These are phyloP conservation scores for Gastrodia elata DNA, from an alignment of 106 monocot genomes.

Conservation along the genomic window DNA sequence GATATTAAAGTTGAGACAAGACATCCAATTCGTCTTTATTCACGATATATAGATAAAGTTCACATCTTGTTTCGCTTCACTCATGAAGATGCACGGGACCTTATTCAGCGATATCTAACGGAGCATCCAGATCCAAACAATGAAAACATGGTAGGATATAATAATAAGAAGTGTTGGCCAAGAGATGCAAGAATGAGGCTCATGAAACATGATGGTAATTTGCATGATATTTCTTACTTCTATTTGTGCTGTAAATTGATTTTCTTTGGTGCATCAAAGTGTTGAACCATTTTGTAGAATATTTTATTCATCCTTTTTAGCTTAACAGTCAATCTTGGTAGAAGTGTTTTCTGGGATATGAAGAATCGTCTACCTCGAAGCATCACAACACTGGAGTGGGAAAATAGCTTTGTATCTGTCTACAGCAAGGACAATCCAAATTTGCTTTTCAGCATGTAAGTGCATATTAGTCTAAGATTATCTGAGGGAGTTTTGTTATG, in stretches of 20 bases:
- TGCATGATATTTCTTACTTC: neutral
- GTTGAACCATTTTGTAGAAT: neutral
- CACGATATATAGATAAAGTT: conserved; percentile 92
- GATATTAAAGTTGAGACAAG: conserved; percentile 89
- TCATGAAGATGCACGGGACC: conserved; percentile 95
- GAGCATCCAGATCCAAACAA: conserved; percentile 99
- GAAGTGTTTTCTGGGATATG: conserved; percentile 99
- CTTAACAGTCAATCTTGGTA: conserved; percentile 82
- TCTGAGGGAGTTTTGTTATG: neutral
- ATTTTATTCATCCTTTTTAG: conserved; percentile 2
- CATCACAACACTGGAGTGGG: conserved; percentile 99
- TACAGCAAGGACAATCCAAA: conserved; percentile 99
- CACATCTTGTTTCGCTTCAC: conserved; percentile 96
- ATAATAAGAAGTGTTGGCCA: conserved; percentile 99
- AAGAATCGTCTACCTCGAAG: conserved; percentile 94
- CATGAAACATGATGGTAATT: conserved; percentile 98
- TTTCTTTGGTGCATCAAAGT: neutral
- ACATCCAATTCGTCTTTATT: conserved; percentile 96
- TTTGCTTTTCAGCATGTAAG: conserved; percentile 98
- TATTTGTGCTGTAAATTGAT: conserved; percentile 1
- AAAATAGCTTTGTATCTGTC: conserved; percentile 95
- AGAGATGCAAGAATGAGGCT: conserved; percentile 99
- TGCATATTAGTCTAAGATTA: conserved; percentile 1
- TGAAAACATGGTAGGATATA: conserved; percentile 99
- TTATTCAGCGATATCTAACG: conserved; percentile 91